phyloP scores from a whole-genome alignment of 1,284 basidiomycete genomes.

The Apiotrichum porosum region DNA sequence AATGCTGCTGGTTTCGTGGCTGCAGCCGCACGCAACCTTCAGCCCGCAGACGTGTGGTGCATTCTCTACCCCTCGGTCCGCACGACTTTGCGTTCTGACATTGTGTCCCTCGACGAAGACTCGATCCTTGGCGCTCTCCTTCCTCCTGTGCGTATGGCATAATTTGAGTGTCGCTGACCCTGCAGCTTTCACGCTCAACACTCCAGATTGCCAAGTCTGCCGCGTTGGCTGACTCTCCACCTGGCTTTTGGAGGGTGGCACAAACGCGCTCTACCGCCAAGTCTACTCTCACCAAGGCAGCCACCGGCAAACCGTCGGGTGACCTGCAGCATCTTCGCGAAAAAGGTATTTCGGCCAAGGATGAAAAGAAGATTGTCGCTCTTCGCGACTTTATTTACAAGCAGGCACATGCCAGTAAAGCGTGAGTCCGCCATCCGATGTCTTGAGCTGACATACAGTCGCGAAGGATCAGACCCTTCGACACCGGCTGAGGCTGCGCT shows the following conservation, averaged over 20 bases:
- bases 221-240: constrained; percentile 43
- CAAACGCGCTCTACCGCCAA: constrained; percentile 9
- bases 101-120: constrained; percentile 69
- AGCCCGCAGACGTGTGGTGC: constrained; percentile 87
- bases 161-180: background rate
- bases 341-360: constrained; percentile 51
- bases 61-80: constrained; percentile 87
- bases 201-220: constrained; percentile 71
- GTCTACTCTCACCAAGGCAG: constrained; percentile 1
- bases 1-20: constrained; percentile 84
- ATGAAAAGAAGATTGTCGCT: constrained; percentile 51
- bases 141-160: constrained; percentile 59
- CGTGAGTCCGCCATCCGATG: constrained; percentile 51
- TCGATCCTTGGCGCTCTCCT: constrained; percentile 70
- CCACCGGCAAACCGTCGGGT: background rate
- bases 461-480: constrained; percentile 21
- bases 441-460: constrained; percentile 19
- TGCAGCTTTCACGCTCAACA: constrained; percentile 68
- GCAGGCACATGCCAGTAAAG: constrained; percentile 64
- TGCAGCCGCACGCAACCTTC: constrained; percentile 70
- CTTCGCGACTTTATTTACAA: constrained; percentile 85
- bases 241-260: constrained; percentile 64
- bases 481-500: constrained; percentile 24
- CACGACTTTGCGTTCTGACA: constrained; percentile 77
- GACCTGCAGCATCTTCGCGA: constrained; percentile 21